A percentile compares a stretch with the other conserved stretches of the same genome.
Conservation (phyloP, 1,139 yeast species). For the Casaregolazyma lundiana region DNA sequence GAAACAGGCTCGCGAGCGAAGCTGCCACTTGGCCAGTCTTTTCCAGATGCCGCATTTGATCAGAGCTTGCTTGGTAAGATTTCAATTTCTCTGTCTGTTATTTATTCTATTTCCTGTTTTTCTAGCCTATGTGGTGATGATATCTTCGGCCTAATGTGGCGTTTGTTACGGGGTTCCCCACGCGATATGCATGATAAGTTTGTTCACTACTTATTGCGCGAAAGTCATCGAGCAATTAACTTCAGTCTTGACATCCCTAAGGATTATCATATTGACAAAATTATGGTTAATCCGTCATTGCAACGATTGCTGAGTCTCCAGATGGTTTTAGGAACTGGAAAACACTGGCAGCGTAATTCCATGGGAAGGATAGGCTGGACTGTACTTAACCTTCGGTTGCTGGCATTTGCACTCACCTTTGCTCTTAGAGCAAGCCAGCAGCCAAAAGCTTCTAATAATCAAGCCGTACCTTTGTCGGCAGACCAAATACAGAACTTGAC, state of each 20-base stretch:
- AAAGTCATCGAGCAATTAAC: constrained; percentile 64
- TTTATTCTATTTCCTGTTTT: constrained; percentile 67
- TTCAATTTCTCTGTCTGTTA: constrained; percentile 45
- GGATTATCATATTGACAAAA: constrained; percentile 62
- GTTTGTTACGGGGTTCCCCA: constrained; percentile 25
- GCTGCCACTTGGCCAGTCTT: constrained; percentile 1
- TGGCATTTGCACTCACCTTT: constrained; percentile 72
- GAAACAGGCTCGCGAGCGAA: background rate
- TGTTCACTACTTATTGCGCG: constrained; percentile 44
- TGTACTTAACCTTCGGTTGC: constrained; percentile 61
- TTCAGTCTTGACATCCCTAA: constrained; percentile 62
- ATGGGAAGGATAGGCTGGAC: constrained; percentile 63
- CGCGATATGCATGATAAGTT: constrained; percentile 17
- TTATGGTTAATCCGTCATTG: constrained; percentile 67
- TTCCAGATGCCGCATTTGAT: background rate
- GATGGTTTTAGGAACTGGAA: constrained; percentile 56
- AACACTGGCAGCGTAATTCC: constrained; percentile 43
- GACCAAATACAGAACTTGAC: constrained; percentile 51
- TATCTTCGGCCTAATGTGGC: constrained; percentile 50
- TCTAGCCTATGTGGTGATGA: constrained; percentile 64
- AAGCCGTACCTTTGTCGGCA: constrained; percentile 15
- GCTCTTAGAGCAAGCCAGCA: constrained; percentile 44
- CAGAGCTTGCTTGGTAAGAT: background rate
- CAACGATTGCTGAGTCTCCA: constrained; percentile 61
- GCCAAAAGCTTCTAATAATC: constrained; percentile 12